phyloP scores from a whole-genome alignment of 495 filamentous ascomycete genomes.

The Cercophora newfieldiana region DNA sequence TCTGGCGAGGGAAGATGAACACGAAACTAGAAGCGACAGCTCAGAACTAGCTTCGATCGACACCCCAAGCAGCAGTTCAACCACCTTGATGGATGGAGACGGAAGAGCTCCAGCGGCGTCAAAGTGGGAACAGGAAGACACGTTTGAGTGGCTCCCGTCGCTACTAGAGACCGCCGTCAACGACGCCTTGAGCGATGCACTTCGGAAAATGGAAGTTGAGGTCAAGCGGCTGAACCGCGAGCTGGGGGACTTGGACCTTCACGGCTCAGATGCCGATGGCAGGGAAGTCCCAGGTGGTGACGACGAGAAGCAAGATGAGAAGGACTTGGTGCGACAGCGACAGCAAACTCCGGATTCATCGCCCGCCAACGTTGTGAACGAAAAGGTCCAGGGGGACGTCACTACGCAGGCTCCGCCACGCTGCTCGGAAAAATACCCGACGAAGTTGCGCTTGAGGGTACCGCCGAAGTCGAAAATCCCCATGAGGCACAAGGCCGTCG shows the following conservation, averaged over 20 bases:
- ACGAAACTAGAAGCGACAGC: too few species aligned
- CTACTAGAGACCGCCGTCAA: too few species aligned
- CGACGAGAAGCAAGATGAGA: background rate
- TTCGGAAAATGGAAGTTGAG: too few species aligned
- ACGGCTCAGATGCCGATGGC: background rate
- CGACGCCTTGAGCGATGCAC: too few species aligned
- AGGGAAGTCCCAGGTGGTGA: background rate
- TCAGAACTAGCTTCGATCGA: background rate
- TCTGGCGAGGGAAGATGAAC: too few species aligned
- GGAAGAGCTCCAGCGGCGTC: too few species aligned
- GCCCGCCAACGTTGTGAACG: background rate
- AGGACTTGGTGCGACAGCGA: background rate
- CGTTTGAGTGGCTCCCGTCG: too few species aligned
- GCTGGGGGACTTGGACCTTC: background rate
- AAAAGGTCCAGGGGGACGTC: background rate
- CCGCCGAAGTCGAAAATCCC: background rate
- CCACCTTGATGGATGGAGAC: too few species aligned
- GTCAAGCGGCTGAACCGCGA: too few species aligned
- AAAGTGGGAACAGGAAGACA: too few species aligned
- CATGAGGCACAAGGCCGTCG: too few species aligned
- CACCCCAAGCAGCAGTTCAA: too few species aligned
- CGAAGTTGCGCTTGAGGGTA: background rate
- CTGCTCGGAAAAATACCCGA: background rate
- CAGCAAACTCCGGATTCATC: background rate
- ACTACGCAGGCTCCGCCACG: background rate